phyloP scores from a whole-genome alignment of 768 basidiomycete genomes.

The Boletellus sp. region DNA sequence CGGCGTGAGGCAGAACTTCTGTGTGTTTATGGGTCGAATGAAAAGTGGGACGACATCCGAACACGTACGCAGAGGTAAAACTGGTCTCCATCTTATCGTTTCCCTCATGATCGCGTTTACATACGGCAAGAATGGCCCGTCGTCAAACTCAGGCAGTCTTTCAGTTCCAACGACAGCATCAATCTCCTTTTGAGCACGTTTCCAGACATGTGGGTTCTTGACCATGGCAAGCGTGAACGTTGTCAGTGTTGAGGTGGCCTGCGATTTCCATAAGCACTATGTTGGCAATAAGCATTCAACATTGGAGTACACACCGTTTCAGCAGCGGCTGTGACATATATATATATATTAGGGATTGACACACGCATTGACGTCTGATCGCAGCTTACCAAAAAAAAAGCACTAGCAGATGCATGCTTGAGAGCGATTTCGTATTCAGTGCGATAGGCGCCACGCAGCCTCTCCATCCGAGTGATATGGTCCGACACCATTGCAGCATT shows the following conservation, averaged over 20 bases:
- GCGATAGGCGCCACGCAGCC: not conserved
- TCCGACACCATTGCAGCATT: slow-evolving; percentile 10
- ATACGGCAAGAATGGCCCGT: not conserved
- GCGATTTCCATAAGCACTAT: not conserved
- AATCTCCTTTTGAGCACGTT: no score
- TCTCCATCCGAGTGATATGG: slow-evolving; percentile 13
- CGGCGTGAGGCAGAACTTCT: no score
- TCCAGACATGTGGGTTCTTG: not conserved
- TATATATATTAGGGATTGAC: no score
- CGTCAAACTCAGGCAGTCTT: not conserved
- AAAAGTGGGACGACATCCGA: no score
- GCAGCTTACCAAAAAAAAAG: not conserved
- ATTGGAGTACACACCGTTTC: not conserved
- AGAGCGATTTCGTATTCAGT: slow-evolving; percentile 3
- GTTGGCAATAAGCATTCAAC: no score
- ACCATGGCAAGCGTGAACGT: not conserved
- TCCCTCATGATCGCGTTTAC: no score
- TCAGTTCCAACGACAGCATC: not conserved
- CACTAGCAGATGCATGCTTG: slow-evolving; percentile 7
- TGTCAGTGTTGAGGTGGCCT: not conserved
- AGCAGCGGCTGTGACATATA: not conserved
- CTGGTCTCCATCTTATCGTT: not conserved
- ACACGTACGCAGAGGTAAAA: not conserved
- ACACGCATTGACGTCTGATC: not conserved
- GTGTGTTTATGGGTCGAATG: no score